Percentiles rank a stretch among this genome's conserved stretches.
Conservation (phyloP, 495 filamentous ascomycete species). For the Penicillium samsonianum region DNA sequence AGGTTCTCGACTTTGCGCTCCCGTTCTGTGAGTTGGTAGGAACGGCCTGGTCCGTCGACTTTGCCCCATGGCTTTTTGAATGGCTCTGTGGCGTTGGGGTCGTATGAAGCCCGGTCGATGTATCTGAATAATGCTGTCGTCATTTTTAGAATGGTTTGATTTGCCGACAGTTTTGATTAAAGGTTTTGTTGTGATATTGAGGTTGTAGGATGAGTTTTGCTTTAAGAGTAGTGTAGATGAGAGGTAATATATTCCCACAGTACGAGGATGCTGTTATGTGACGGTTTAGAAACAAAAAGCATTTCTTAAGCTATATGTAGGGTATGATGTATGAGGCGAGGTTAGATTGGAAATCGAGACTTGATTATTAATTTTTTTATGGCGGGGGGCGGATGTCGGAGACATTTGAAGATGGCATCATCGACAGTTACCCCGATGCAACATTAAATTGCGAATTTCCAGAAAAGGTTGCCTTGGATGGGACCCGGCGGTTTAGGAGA, state of each 20-base stretch:
- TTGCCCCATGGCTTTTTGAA: constrained; percentile 24
- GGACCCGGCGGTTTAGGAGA: too few relatives aligned
- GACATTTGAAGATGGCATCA: not conserved
- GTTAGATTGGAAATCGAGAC: not conserved
- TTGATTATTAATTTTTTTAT: not conserved
- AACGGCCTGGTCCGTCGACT: constrained; percentile 19
- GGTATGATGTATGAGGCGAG: not conserved
- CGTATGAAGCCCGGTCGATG: constrained; percentile 18
- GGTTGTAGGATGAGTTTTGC: not conserved
- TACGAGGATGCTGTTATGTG: not conserved
- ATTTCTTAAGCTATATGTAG: not conserved
- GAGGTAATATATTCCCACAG: not conserved
- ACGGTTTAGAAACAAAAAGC: not conserved
- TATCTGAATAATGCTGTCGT: constrained; percentile 28
- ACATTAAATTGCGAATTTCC: not conserved
- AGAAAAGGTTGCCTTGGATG: too few relatives aligned
- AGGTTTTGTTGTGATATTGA: not conserved
- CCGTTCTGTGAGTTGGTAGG: constrained; percentile 8
- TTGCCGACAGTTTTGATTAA: not conserved
- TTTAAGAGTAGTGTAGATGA: not conserved
- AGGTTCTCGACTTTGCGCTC: constrained; percentile 15
- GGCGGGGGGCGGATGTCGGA: not conserved
- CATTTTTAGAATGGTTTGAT: constrained; percentile 16
- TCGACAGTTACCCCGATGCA: not conserved
- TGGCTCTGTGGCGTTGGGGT: constrained; percentile 19